phyloP scores from a whole-genome alignment of 2,329 filamentous ascomycete species.

The Cordyceps farinosa region DNA sequence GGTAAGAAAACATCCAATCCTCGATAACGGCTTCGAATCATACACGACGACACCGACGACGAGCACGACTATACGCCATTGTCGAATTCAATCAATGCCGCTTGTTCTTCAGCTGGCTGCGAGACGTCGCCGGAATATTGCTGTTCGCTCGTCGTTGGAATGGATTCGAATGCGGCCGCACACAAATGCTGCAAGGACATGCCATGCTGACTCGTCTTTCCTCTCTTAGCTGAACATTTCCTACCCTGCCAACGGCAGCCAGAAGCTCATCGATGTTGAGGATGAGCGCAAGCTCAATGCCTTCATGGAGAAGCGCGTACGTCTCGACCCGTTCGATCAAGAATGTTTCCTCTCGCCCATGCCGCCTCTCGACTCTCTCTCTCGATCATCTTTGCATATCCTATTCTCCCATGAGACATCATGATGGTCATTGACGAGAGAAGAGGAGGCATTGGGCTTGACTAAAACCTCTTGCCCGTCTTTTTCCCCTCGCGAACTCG shows the following conservation, averaged over 20 bases:
- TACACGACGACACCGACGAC: background rate
- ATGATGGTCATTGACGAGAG: background rate
- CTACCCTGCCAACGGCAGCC: slow-evolving; percentile 98
- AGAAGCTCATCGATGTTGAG: slow-evolving; percentile 98
- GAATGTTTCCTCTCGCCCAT: background rate
- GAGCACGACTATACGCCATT: background rate
- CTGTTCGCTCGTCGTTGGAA: slow-evolving; percentile 7
- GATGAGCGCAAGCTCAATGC: slow-evolving; percentile 99
- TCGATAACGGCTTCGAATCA: background rate
- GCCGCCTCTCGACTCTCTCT: slow-evolving; percentile 17
- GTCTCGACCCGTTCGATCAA: slow-evolving; percentile 33
- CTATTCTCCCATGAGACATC: background rate
- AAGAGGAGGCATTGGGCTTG: background rate
- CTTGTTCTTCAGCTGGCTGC: background rate
- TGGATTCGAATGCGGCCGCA: background rate
- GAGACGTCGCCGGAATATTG: background rate
- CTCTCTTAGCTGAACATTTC: slow-evolving; percentile 58
- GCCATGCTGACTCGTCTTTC: slow-evolving; percentile 31
- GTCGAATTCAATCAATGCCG: background rate
- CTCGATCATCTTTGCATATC: background rate
- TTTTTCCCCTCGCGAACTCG: background rate
- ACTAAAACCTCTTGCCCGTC: background rate
- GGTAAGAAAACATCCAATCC: slow-evolving; percentile 31
- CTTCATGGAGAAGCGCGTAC: slow-evolving; percentile 97
- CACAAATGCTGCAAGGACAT: background rate